Percentiles rank a stretch among this genome's conserved stretches.
Conservation (phyloP, 768 basidiomycete genomes). For the Panus rudis region DNA sequence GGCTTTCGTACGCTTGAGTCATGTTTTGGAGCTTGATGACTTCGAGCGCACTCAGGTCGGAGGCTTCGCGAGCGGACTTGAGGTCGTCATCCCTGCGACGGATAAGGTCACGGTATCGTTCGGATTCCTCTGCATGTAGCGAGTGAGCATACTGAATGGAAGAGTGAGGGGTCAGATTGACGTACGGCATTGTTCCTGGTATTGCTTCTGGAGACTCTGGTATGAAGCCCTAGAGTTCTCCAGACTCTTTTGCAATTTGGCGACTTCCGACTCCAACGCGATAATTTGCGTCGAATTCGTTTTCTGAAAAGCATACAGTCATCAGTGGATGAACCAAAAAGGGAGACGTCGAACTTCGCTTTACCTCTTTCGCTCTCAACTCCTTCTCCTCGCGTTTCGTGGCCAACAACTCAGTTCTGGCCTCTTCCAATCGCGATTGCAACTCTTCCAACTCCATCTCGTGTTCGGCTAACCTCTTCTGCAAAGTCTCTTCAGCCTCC, state of each 20-base stretch:
- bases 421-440: slow-evolving; percentile 70
- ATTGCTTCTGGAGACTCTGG: slow-evolving; percentile 75
- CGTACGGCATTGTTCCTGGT: slow-evolving; percentile 81
- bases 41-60: slow-evolving; percentile 59
- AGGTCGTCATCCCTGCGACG: slow-evolving; percentile 72
- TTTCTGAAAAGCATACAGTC: slow-evolving; percentile 35
- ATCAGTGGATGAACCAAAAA: slow-evolving; percentile 13
- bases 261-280: slow-evolving; percentile 71
- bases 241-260: slow-evolving; percentile 64
- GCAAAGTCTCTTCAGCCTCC: slow-evolving; percentile 66
- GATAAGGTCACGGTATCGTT: slow-evolving; percentile 69
- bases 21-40: slow-evolving; percentile 58
- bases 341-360: slow-evolving; percentile 5
- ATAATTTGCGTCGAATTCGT: slow-evolving; percentile 59
- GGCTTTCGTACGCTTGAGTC: slow-evolving; percentile 64
- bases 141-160: slow-evolving; percentile 1
- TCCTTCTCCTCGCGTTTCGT: slow-evolving; percentile 93
- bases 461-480: slow-evolving; percentile 64
- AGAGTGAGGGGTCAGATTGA: slow-evolving; percentile 15
- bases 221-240: slow-evolving; percentile 71
- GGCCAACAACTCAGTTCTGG: slow-evolving; percentile 64
- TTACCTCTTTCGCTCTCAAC: slow-evolving; percentile 76
- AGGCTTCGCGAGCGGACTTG: slow-evolving; percentile 52
- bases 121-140: slow-evolving; percentile 52
- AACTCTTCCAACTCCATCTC: slow-evolving; percentile 81